Percentiles rank a stretch among this genome's conserved stretches.
phyloP scores from a whole-genome alignment of 495 filamentous ascomycete species.

The Astrothelium subdiscretum region DNA sequence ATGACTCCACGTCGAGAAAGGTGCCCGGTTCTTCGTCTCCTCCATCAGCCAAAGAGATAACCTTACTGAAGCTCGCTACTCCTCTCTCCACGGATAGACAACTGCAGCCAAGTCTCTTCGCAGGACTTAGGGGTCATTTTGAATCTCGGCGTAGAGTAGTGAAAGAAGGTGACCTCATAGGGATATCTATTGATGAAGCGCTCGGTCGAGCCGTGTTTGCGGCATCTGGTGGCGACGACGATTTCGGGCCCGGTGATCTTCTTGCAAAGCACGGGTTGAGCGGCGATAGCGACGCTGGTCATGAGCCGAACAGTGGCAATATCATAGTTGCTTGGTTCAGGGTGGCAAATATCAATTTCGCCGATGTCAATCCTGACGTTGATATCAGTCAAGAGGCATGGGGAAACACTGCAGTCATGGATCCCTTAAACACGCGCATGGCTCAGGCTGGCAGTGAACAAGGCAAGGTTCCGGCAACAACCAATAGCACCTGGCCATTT shows the following conservation, averaged over 20 bases:
- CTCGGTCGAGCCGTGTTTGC: conserved; percentile 67
- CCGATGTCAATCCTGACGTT: conserved; percentile 37
- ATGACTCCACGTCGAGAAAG: conserved; percentile 13
- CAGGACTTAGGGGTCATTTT: conserved; percentile 77
- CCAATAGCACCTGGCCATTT: conserved; percentile 69
- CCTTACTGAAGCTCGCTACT: conserved; percentile 78
- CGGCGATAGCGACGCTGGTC: neutral
- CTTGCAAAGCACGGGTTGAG: neutral
- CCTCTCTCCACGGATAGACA: conserved; percentile 74
- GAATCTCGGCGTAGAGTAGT: conserved; percentile 65
- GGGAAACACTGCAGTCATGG: conserved; percentile 73
- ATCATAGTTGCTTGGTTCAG: conserved; percentile 71
- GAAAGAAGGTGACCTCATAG: conserved; percentile 75
- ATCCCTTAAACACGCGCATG: conserved; percentile 74
- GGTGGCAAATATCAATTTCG: conserved; percentile 53
- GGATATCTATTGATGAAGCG: conserved; percentile 70
- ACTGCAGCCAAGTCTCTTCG: conserved; percentile 71
- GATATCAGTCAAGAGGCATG: conserved; percentile 52
- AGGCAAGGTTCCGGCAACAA: conserved; percentile 60
- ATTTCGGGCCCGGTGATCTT: conserved; percentile 2
- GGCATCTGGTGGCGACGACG: conserved; percentile 31
- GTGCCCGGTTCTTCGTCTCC: conserved; percentile 32
- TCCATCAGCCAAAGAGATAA: conserved; percentile 81
- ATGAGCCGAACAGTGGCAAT: conserved; percentile 31
- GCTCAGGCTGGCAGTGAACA: conserved; percentile 75